These are phyloP conservation scores for Proliferodiscus dingleyae DNA, from an alignment of 2,329 filamentous ascomycete species.

Conservation along the genomic window DNA sequence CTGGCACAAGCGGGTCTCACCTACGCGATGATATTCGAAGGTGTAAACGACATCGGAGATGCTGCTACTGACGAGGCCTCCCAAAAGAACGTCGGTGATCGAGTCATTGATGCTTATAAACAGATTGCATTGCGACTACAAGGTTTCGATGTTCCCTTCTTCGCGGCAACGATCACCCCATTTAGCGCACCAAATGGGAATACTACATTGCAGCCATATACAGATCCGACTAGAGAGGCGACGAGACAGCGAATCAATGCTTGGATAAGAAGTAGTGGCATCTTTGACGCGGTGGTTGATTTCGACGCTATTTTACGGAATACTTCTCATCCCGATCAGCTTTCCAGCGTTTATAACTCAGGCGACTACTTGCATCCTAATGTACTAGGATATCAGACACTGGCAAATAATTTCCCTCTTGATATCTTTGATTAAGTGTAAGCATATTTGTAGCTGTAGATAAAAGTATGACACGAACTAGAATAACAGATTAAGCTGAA, in stretches of 20 bases:
- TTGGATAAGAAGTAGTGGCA: slow-evolving; percentile 52
- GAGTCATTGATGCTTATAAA: slow-evolving; percentile 51
- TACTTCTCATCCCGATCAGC: slow-evolving; percentile 40
- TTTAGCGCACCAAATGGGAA: slow-evolving; percentile 43
- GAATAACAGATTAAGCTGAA: no score
- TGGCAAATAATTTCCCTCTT: slow-evolving; percentile 56
- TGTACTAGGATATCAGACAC: slow-evolving; percentile 51
- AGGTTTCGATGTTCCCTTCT: slow-evolving; percentile 49
- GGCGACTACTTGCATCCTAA: slow-evolving; percentile 64
- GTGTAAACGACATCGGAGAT: slow-evolving; percentile 63
- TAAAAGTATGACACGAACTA: no score
- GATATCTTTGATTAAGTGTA: slow-evolving; percentile 40
- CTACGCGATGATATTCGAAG: slow-evolving; percentile 63
- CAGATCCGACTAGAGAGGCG: slow-evolving; percentile 47
- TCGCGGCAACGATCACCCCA: slow-evolving; percentile 63
- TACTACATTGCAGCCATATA: slow-evolving; percentile 44
- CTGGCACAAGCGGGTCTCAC: slow-evolving; percentile 51
- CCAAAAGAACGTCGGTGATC: slow-evolving; percentile 45
- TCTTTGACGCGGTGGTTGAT: slow-evolving; percentile 58
- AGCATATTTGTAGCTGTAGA: no score
- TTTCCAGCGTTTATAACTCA: slow-evolving; percentile 49
- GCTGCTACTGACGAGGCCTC: slow-evolving; percentile 40
- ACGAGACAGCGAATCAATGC: slow-evolving; percentile 54
- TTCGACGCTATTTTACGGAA: slow-evolving; percentile 56
- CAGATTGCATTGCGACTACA: slow-evolving; percentile 54